Conservation (phyloP, 805 yeast genomes). For the Lachancea lanzarotensis region DNA sequence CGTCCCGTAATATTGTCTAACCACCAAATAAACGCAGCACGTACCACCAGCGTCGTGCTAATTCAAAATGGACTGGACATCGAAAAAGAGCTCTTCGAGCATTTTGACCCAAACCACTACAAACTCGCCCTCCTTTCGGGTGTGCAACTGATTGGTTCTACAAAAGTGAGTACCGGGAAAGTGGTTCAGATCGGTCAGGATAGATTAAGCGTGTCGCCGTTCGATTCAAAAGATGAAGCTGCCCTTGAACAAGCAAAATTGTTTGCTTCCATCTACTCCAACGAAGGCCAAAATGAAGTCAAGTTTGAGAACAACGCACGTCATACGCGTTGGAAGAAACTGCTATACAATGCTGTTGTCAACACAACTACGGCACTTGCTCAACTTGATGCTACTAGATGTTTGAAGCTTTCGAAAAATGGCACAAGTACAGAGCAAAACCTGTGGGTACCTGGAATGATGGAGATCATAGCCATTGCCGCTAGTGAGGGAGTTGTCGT, state of each 20-base stretch:
- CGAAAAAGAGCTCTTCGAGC: slow-evolving; percentile 38
- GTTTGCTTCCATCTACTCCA: slow-evolving; percentile 38
- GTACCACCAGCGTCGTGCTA: slow-evolving; percentile 43
- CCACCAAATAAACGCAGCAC: slow-evolving; percentile 10
- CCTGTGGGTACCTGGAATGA: slow-evolving; percentile 50
- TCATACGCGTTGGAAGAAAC: slow-evolving; percentile 53
- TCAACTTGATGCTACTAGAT: slow-evolving; percentile 48
- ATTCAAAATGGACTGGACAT: slow-evolving; percentile 4
- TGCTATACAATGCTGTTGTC: slow-evolving; percentile 58
- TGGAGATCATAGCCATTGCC: slow-evolving; percentile 56
- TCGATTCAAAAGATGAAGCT: slow-evolving; percentile 33
- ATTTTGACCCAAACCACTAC: slow-evolving; percentile 32
- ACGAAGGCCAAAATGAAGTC: slow-evolving; percentile 36
- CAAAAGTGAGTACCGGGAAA: slow-evolving; percentile 41
- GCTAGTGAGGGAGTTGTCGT: slow-evolving; percentile 49
- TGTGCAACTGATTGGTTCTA: slow-evolving; percentile 56
- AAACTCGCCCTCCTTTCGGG: slow-evolving; percentile 44
- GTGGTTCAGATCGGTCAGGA: slow-evolving; percentile 49
- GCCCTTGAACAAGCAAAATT: slow-evolving; percentile 34
- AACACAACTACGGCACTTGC: slow-evolving; percentile 57
- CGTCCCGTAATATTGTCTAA: slow-evolving; percentile 43
- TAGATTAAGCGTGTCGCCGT: slow-evolving; percentile 45
- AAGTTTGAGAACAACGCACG: slow-evolving; percentile 40
- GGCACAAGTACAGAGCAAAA: slow-evolving; percentile 29
- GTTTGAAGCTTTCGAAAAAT: slow-evolving; percentile 38